Evolutionary conservation across 225 moss, liverwort and hornwort species (phyloP), one percentile per base, ranked within the genome.

Genomic region (Bryum argenteum): DNA sequence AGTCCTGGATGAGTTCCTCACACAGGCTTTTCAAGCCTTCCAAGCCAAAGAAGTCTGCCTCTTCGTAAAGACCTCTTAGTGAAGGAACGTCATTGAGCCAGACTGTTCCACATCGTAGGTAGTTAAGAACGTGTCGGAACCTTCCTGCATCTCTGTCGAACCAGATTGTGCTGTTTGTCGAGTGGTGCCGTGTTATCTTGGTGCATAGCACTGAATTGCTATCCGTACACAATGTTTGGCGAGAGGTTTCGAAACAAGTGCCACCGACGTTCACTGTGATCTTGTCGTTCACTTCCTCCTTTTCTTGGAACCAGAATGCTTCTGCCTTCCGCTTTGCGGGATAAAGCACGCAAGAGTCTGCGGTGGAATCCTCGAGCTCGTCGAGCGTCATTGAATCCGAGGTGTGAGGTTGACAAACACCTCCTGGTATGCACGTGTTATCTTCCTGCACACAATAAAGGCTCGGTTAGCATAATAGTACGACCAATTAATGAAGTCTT

Each of bases 111-210:
- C 63, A 78, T 39, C 83, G 75, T 18, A 88, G 74, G 65, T 90
- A 90, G 59, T 90, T 90, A 11, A 90, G 75, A 5, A 90, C 79
- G 63, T 90, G 79, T 20, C 33, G 42, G 43, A 88, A 90, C 41
- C 87, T 79, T 40, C 12, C 61, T 1, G 80, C 81, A 62, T 90
- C 90, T 70, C 90, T 81, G 58, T 90, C 90, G 17, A 90, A 73
- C 77, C 81, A 88, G 17, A 79, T 24, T 18, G 76, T 65, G 15
- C 53, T 75, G 54, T 78, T 79, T 20, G 69, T 79, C 15, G 63
- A 65, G 67, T 73, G 79, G 70, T 85, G 79, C 65, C 88, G 85
- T 43, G 61, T 60, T 51, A 82, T 70, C 70, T 60, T 61, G 6
- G 85, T 81, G 43, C 79, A 80, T 21, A 85, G 69, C 87, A 87